Conservation (phyloP, 805 yeast genomes). For the Metschnikowia corniflorae region DNA sequence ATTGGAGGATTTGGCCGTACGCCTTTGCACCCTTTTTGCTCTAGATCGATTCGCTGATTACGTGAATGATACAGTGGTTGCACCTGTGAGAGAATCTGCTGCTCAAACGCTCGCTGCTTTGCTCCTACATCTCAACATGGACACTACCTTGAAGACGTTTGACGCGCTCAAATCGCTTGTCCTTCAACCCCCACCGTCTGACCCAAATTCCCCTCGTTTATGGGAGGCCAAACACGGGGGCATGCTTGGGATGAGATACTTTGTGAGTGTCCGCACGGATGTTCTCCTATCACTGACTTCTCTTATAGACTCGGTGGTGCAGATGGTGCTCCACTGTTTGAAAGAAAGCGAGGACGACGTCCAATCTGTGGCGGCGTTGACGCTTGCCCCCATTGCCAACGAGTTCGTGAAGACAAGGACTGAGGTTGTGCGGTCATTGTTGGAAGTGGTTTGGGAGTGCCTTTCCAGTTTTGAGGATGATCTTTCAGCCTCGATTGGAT, state of each 20-base stretch:
- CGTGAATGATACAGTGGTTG: constrained; percentile 95
- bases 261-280: constrained; percentile 85
- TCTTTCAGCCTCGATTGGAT: constrained; percentile 89
- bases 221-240: constrained; percentile 99
- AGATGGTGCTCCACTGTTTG: constrained; percentile 84
- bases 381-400: constrained; percentile 84
- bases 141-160: constrained; percentile 59
- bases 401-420: constrained; percentile 71
- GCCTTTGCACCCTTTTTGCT: constrained; percentile 82
- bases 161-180: constrained; percentile 64
- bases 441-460: constrained; percentile 86
- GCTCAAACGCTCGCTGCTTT: constrained; percentile 93
- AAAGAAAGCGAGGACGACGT: constrained; percentile 85
- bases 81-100: constrained; percentile 95
- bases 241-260: constrained; percentile 85
- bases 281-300: constrained; percentile 58
- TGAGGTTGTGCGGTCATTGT: constrained; percentile 44
- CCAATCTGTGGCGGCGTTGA: constrained; percentile 94
- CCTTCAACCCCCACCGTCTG: constrained; percentile 50
- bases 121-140: constrained; percentile 65
- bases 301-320: constrained; percentile 65
- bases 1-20: constrained; percentile 82
- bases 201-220: constrained; percentile 45
- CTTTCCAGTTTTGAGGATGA: constrained; percentile 84
- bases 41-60: constrained; percentile 95